phyloP scores from a whole-genome alignment of 352 stramenopile genomes.

The Peronospora destructor region DNA sequence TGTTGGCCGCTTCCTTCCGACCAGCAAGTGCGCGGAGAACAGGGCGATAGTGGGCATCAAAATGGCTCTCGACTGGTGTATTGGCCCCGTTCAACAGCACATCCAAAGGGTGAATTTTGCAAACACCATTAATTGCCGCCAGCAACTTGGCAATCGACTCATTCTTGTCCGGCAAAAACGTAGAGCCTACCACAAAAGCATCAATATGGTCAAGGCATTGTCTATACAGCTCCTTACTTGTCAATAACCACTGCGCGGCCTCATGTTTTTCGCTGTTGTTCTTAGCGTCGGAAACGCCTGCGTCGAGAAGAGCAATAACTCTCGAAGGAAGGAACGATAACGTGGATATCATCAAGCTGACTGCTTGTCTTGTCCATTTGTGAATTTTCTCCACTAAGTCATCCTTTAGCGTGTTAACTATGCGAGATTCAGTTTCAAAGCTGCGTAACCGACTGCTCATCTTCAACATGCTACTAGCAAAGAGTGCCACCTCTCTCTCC shows the following conservation, averaged over 20 bases:
- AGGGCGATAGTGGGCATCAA: conserved; percentile 37
- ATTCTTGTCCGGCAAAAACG: conserved; percentile 20
- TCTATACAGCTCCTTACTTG: conserved; percentile 30
- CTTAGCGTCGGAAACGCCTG: conserved; percentile 14
- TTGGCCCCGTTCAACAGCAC: conserved; percentile 13
- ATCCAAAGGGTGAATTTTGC: conserved; percentile 28
- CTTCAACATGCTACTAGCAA: conserved; percentile 36
- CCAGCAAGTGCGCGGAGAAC: conserved; percentile 30
- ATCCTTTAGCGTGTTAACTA: conserved; percentile 27
- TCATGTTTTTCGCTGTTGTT: conserved; percentile 14
- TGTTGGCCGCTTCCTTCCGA: conserved; percentile 25
- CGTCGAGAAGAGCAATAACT: conserved; percentile 26
- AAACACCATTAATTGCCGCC: conserved; percentile 42
- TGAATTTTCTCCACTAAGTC: conserved; percentile 30
- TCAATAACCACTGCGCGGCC: conserved; percentile 30
- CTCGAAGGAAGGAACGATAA: conserved; percentile 31
- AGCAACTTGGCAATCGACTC: conserved; percentile 28
- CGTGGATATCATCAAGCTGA: conserved; percentile 26
- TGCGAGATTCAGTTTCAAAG: conserved; percentile 23
- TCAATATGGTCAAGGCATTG: conserved; percentile 32
- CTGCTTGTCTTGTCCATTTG: conserved; percentile 32
- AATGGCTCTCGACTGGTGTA: conserved; percentile 34
- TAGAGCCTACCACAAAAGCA: conserved; percentile 14
- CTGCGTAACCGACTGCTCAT: conserved; percentile 34
- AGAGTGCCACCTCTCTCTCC: conserved; percentile 30